phyloP scores from a whole-genome alignment of 257 asterid species.

The Schizonepeta tenuifolia region DNA sequence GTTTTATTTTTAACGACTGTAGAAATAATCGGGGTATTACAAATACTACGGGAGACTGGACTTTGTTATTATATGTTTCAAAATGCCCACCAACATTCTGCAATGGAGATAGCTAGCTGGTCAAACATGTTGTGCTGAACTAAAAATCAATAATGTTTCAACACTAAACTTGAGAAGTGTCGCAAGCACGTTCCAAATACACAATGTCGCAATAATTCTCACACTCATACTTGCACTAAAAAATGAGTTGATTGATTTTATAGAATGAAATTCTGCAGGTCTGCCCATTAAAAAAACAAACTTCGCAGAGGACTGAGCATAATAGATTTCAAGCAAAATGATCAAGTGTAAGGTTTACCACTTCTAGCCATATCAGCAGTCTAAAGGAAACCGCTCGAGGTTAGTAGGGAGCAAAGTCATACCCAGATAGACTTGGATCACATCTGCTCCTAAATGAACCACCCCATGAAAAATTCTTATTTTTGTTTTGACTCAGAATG shows the following conservation, averaged over 20 bases:
- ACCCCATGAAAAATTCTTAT: too few relatives aligned
- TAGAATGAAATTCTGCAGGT: conserved; percentile 22
- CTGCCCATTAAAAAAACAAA: background rate
- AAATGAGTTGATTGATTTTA: conserved; percentile 6
- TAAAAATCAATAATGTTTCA: background rate
- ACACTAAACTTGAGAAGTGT: background rate
- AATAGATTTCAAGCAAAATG: conserved; percentile 16
- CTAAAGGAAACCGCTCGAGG: conserved; percentile 29
- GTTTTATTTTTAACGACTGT: too few relatives aligned
- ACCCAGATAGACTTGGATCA: conserved; percentile 74
- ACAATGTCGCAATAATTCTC: conserved; percentile 10
- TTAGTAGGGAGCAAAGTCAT: conserved; percentile 33
- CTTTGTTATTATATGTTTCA: conserved; percentile 84
- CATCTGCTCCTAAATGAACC: conserved; percentile 98
- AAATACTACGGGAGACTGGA: conserved; percentile 85
- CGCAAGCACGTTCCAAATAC: background rate
- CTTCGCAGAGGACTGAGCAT: conserved; percentile 13
- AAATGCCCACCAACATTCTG: conserved; percentile 89
- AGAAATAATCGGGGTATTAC: too few relatives aligned
- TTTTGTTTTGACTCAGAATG: too few relatives aligned
- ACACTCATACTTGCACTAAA: conserved; percentile 25
- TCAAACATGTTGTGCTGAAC: background rate
- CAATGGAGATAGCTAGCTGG: conserved; percentile 14
- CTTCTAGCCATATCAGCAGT: conserved; percentile 8
- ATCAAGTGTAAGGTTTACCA: conserved; percentile 2